Percentiles rank a stretch among this genome's conserved stretches.
Evolutionary conservation across 2,329 filamentous ascomycete genomes (phyloP).

Genomic region (Scopulariopsis brevicaulis): DNA sequence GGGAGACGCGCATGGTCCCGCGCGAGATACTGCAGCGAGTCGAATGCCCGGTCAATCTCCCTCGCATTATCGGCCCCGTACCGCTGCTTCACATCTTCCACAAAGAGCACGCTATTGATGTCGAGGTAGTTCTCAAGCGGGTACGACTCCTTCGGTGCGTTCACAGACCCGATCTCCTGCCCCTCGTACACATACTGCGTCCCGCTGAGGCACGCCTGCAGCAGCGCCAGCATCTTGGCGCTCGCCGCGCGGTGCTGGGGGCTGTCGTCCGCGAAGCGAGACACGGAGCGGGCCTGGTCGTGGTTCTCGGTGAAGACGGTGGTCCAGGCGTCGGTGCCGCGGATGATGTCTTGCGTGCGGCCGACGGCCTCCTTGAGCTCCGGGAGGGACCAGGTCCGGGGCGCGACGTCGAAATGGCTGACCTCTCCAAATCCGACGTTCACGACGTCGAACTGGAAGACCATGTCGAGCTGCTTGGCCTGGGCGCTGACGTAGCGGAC

Average conservation of each 20-base stretch:
- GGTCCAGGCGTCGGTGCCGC: slow-evolving; percentile 50
- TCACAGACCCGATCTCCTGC: slow-evolving; percentile 57
- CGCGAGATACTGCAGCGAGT: slow-evolving; percentile 42
- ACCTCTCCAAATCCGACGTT: slow-evolving; percentile 36
- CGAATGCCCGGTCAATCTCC: slow-evolving; percentile 21
- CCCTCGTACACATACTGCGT: slow-evolving; percentile 59
- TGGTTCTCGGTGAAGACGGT: slow-evolving; percentile 56
- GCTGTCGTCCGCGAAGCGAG: slow-evolving; percentile 37
- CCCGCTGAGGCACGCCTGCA: slow-evolving; percentile 45
- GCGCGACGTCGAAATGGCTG: slow-evolving; percentile 29
- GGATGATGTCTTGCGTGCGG: slow-evolving; percentile 50
- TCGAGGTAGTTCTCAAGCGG: slow-evolving; percentile 57
- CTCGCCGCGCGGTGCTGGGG: slow-evolving; percentile 34
- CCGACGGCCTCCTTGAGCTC: slow-evolving; percentile 39
- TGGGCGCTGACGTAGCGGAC: slow-evolving; percentile 40
- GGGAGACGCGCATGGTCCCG: slow-evolving; percentile 62
- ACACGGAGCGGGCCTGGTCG: slow-evolving; percentile 50
- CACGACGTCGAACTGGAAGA: slow-evolving; percentile 56
- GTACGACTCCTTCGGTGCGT: slow-evolving; percentile 50
- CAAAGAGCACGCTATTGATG: slow-evolving; percentile 43
- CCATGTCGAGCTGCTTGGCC: slow-evolving; percentile 56
- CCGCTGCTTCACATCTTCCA: slow-evolving; percentile 17
- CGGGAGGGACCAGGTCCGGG: slow-evolving; percentile 30
- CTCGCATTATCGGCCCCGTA: slow-evolving; percentile 21
- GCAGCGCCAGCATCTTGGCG: slow-evolving; percentile 49